Conservation (phyloP, 169 alveolate genomes). For the Eimeria acervulina region DNA sequence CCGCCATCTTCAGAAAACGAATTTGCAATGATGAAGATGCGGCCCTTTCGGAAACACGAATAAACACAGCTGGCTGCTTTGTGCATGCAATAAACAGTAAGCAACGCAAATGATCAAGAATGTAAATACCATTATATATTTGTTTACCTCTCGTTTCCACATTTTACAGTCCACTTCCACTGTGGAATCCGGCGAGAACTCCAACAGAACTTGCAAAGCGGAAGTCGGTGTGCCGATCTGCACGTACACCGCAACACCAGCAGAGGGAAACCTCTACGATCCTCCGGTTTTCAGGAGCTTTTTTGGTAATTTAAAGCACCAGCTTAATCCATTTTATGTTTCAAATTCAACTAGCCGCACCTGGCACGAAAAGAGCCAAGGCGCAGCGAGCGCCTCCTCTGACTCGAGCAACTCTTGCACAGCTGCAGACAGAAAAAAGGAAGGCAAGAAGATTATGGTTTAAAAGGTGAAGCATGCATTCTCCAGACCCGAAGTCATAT, state of each 20-base stretch:
- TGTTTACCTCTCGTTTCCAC: constrained; percentile 93
- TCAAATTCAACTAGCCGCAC: constrained; percentile 4
- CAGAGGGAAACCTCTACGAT: not conserved
- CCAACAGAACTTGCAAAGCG: constrained; percentile 93
- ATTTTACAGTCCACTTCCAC: constrained; percentile 92
- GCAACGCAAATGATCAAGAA: no score
- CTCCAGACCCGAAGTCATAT: no score
- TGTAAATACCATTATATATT: no score
- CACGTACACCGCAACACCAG: not conserved
- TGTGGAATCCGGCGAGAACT: constrained; percentile 91
- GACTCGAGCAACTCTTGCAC: constrained; percentile 46
- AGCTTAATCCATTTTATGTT: not conserved
- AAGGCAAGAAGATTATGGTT: not conserved
- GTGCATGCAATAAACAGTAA: no score
- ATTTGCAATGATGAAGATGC: no score
- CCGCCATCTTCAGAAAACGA: no score
- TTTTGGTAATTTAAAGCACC: not conserved
- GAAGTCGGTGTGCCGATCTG: constrained; percentile 94
- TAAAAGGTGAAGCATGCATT: no score
- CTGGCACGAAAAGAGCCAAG: constrained; percentile 96
- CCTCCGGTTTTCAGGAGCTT: not conserved
- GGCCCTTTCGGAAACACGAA: no score
- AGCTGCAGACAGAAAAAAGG: constrained; percentile 24
- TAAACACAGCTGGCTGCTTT: no score
- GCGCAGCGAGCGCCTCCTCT: constrained; percentile 90